These are phyloP conservation scores for Micromonas pusilla DNA, from an alignment of 139 green algal genomes.

Conservation along the genomic window DNA sequence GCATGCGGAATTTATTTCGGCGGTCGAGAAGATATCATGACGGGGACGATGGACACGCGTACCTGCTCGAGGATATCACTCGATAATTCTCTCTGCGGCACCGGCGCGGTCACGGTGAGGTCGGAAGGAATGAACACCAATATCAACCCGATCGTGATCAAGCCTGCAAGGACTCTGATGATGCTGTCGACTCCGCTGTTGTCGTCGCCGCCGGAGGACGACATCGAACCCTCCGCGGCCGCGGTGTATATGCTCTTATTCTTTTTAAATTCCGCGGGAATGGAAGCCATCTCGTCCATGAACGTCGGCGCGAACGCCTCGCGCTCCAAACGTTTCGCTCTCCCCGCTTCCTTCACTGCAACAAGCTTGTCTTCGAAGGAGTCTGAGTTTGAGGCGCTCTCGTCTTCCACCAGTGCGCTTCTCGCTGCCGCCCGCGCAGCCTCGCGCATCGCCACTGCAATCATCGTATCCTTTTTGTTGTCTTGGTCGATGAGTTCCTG, in stretches of 20 bases:
- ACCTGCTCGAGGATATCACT: neutral
- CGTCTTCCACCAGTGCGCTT: neutral
- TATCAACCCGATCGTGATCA: neutral
- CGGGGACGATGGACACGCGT: no score
- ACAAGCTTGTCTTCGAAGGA: constrained; percentile 15
- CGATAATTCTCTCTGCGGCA: neutral
- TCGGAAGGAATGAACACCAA: constrained; percentile 17
- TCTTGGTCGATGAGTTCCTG: constrained; percentile 14
- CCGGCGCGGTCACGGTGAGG: constrained; percentile 1
- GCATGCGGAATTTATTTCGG: no score
- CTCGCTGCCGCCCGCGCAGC: neutral
- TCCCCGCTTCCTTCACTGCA: neutral
- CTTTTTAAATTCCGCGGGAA: neutral
- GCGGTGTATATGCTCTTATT: no score
- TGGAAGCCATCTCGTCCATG: neutral
- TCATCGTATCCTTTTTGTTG: neutral
- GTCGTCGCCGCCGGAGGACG: neutral
- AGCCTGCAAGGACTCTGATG: neutral
- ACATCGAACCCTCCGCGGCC: neutral
- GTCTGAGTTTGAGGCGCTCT: neutral
- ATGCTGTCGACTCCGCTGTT: neutral
- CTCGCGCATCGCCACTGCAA: neutral
- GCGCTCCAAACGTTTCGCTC: neutral
- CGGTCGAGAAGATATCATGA: no score
- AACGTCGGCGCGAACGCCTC: neutral